phyloP scores from a whole-genome alignment of 176 grass and related monocot genomes.

The Puya raimondii region DNA sequence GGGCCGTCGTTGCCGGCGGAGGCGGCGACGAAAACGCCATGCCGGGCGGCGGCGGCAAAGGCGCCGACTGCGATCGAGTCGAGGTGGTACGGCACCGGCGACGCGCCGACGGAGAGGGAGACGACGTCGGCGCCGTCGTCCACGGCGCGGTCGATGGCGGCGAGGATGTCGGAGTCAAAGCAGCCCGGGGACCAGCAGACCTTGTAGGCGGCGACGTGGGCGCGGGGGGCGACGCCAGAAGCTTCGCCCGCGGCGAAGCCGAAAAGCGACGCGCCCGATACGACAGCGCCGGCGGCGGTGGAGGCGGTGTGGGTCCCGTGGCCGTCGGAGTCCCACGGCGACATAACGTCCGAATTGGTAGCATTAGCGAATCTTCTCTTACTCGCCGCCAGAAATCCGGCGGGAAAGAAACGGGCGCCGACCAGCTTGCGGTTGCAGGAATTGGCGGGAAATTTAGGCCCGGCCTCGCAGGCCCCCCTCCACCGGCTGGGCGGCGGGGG shows the following conservation, averaged over 20 bases:
- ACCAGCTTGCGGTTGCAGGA: constrained; percentile 38
- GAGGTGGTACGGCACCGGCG: neutral
- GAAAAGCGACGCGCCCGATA: neutral
- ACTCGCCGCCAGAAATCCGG: neutral
- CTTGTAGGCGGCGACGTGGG: constrained; percentile 25
- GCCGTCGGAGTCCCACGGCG: neutral
- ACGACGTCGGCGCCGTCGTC: constrained; percentile 24
- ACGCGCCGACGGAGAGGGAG: constrained; percentile 22
- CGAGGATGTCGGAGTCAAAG: constrained; percentile 23
- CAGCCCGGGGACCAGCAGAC: constrained; percentile 22
- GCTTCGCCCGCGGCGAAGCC: neutral
- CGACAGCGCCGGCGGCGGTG: neutral
- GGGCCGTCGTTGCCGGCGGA: constrained; percentile 32
- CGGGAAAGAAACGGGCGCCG: constrained; percentile 24
- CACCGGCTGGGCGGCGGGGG: constrained; percentile 3
- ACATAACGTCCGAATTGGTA: neutral
- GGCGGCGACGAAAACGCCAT: constrained; percentile 30
- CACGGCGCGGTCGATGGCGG: constrained; percentile 28
- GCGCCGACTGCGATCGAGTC: constrained; percentile 30
- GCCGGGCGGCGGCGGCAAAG: constrained; percentile 24
- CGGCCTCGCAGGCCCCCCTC: constrained; percentile 16
- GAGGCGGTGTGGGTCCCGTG: constrained; percentile 15
- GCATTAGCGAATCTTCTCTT: neutral
- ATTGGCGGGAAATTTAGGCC: constrained; percentile 12
- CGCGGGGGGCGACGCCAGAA: neutral